Base-by-base conservation (phyloP, 75 land plant genomes). In the Selaginella tamariscina region DNA sequence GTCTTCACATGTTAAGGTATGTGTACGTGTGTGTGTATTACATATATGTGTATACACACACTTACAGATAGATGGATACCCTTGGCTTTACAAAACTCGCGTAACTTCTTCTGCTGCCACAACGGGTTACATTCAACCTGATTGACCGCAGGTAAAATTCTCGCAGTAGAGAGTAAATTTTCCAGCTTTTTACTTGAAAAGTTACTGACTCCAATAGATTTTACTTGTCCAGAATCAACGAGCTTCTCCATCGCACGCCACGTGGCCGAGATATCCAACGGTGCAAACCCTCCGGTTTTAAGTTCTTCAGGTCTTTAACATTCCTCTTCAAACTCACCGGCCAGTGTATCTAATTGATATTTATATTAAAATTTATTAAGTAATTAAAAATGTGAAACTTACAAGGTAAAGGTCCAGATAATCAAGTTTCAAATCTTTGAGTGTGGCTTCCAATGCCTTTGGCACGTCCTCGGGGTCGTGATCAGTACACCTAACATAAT, bases 341-440 rank as follows among this genome's bases (percentile, higher is more conserved):
- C 98, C 95, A 89, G 32, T 93, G 98, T 23, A 93, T 78, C 98
- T 93, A n/a, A n/a, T n/a, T n/a, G n/a, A n/a, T n/a, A n/a, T n/a
- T n/a, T n/a, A n/a, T n/a, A n/a, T n/a, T n/a, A n/a, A n/a, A n/a
- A n/a, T n/a, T n/a, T n/a, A n/a, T n/a, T n/a, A n/a, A n/a, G n/a
- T n/a, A n/a, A n/a, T n/a, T n/a, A n/a, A n/a, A n/a, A n/a, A n/a
- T n/a, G n/a, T n/a, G n/a, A n/a, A n/a, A n/a, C n/a, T n/a, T n/a
- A n/a, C n/a, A n/a, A n/a, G n/a, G n/a, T n/a, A n/a, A n/a, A n/a
- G n/a, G n/a, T n/a, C n/a, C n/a, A n/a, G n/a, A n/a, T n/a, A n/a
- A n/a, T n/a, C n/a, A n/a, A n/a, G n/a, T n/a, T n/a, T n/a, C n/a
- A n/a, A n/a, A n/a, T n/a, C n/a, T n/a, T n/a, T 2, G n/a, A 65